Evolutionary conservation across 495 filamentous ascomycete genomes (phyloP).

Genomic region (Baudoinia panamericana): DNA sequence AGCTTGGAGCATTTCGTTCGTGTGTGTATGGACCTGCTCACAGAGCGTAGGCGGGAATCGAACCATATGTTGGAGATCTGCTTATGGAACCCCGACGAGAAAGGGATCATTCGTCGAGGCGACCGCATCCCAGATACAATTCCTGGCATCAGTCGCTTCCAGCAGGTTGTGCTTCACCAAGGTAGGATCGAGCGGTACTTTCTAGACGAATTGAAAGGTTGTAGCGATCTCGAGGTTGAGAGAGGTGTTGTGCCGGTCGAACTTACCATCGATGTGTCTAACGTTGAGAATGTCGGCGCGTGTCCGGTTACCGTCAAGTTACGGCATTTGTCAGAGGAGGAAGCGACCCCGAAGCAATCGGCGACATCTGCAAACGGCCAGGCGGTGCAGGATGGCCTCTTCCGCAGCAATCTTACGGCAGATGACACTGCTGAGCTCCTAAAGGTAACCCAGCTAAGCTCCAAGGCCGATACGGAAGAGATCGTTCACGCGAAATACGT

Average conservation of each 20-base stretch:
- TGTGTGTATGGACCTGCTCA: too few relatives aligned
- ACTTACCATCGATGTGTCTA: constrained; percentile 29
- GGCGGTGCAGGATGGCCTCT: constrained; percentile 33
- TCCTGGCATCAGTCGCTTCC: constrained; percentile 36
- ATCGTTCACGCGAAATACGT: constrained; percentile 48
- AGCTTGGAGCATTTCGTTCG: too few relatives aligned
- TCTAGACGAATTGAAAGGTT: constrained; percentile 22
- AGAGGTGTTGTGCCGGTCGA: constrained; percentile 22
- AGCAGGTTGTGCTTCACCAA: constrained; percentile 28
- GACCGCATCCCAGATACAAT: constrained; percentile 40
- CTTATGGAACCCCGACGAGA: constrained; percentile 31
- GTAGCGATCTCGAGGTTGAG: constrained; percentile 16
- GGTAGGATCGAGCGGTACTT: constrained; percentile 31
- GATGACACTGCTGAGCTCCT: constrained; percentile 47
- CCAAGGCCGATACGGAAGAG: constrained; percentile 28
- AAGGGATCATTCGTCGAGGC: constrained; percentile 42
- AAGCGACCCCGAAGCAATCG: constrained; percentile 25
- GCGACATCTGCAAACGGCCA: constrained; percentile 25
- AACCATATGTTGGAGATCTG: constrained; percentile 39
- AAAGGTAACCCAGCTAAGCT: constrained; percentile 23
- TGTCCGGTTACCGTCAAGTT: constrained; percentile 37
- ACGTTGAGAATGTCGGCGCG: constrained; percentile 32
- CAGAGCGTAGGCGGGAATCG: constrained; percentile 48
- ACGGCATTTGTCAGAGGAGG: constrained; percentile 24
- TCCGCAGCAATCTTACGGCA: constrained; percentile 36